Evolutionary conservation across 371 early-diverging fungal genomes (phyloP), one percentile per base, ranked within the genome.

Genomic region (Caulochytrium protostelioides): DNA sequence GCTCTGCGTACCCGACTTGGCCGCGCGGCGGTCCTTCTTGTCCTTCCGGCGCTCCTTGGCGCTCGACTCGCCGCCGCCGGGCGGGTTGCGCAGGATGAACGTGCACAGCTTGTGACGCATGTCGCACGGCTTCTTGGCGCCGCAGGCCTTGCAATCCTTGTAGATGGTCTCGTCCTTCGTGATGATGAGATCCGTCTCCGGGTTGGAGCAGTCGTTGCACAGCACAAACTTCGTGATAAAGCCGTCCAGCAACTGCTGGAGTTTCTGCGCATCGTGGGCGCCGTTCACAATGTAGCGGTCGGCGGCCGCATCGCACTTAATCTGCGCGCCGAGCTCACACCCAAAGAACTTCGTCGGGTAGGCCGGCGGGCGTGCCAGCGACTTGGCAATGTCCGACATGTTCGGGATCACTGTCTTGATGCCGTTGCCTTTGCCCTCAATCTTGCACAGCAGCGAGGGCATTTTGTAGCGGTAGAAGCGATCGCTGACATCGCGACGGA

Each of bases 391-490:
- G 43, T 94, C 94, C 25, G 78, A 50, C 79, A 99, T 86, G 70
- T 99, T 99, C 30, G 83, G 79, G 44, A 99, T 69, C 28, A 95
- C 87, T 16, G 99, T 99, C 59, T 97, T 97, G 60, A 91, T 94
- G 44, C 97, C 94, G 62, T 97, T 97, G 33, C 95, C 95, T 59
- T 79, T 84, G 41, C 98, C 98, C 62, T 98, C 98, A 41, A 91
- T 74, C 74, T 86, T 91, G 42, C 78, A 59, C 42, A 74, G 59
- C 39, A 89, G 65, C 47, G 48, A 32, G 37, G 97, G 98, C 99
- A 99, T 99, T 68, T 97, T 98, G 76, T 99, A 99, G 40, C 99
- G 81, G 62, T 98, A 94, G 61, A 87, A 98, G 37, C 76, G 58
- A 62, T 95, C 97, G 38, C 79, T 66, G 46, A 70, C 70, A 53